Evolutionary conservation across 768 basidiomycete species (phyloP), one percentile per base, ranked within the genome.

Genomic region (Trametes villosa): DNA sequence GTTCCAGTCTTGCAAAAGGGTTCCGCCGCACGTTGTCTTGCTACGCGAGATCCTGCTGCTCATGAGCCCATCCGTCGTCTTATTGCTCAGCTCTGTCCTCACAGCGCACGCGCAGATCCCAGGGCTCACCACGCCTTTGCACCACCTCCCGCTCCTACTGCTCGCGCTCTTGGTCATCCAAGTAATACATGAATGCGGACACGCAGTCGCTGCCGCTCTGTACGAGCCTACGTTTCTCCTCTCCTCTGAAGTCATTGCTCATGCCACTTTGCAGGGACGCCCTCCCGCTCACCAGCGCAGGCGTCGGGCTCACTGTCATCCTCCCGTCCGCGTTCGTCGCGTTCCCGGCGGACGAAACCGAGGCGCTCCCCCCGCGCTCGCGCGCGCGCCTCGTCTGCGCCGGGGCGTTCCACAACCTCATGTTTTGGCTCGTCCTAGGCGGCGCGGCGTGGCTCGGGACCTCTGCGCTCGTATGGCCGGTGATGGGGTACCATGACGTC

Each of bases 371-470:
- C 9, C 24, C 57, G 72, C 77, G 66, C 27, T 77, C 80, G 5
- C 83, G 82, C 22, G 72, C 86, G n/a, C 82, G 88, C 17, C 78
- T 95, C 48, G 78, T 86, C 31, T 79, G 89, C 9, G 85, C 89
- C 2, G 93, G 93, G 2, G 86, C 91, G 18, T 89, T 86, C 64
- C 90, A 94, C 72, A 96, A 94, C 68, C 69, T 92, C 13, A 59
- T 86, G 5, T 77, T 87, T 36, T 88, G 81, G 77, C 69, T 79
- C 47, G 29, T 84, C 8, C 74, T 89, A 17, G 60, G 77, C 2
- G 63, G 73, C 7, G 53, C 77, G 15, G 69, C 77, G n/a, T 74
- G 74, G 57, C 36, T 74, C 12, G 60, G 57, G 1, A 29, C 71
- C 11, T 61, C 49, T 9, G 22, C 11, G 20, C 12, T 48, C 13